phyloP scores from a whole-genome alignment of 106 monocot genomes.

The Dioscorea alata region DNA sequence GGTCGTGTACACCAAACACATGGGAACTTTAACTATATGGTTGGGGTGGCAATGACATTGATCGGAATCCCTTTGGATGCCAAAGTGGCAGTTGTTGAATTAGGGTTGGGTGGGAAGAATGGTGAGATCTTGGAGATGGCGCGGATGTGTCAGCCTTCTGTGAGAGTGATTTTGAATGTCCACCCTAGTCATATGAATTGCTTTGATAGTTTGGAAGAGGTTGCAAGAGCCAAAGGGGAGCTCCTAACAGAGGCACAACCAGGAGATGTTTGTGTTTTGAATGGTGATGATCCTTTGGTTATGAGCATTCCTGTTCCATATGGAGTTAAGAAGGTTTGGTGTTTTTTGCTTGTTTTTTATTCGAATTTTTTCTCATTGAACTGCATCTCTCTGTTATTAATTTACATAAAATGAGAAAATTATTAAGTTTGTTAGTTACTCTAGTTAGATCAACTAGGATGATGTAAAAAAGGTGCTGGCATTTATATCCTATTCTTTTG shows the following conservation, averaged over 20 bases:
- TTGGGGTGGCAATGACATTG: conserved; percentile 28
- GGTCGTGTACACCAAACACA: conserved; percentile 13
- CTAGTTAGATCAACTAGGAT: too few relatives aligned
- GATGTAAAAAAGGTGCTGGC: too few relatives aligned
- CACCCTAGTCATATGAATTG: conserved; percentile 24
- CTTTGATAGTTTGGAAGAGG: conserved; percentile 19
- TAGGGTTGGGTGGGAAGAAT: conserved; percentile 17
- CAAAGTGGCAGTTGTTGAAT: conserved; percentile 20
- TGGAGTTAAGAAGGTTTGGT: conserved; percentile 20
- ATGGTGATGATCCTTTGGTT: conserved; percentile 40
- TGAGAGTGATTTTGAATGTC: conserved; percentile 35
- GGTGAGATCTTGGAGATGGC: conserved; percentile 31
- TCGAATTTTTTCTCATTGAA: background rate
- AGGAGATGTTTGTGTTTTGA: conserved; percentile 28
- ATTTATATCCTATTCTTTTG: too few relatives aligned
- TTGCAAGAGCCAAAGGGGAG: conserved; percentile 42
- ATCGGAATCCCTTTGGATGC: conserved; percentile 24
- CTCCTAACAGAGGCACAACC: conserved; percentile 20
- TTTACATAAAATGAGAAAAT: too few relatives aligned
- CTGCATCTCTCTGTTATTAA: too few relatives aligned
- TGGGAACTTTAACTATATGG: conserved; percentile 20
- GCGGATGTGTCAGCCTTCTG: conserved; percentile 18
- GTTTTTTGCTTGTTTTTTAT: background rate
- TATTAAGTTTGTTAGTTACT: too few relatives aligned
- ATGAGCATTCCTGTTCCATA: conserved; percentile 25